phyloP scores from a whole-genome alignment of 2,329 filamentous ascomycete genomes.

The Drechslerella dactyloides region DNA sequence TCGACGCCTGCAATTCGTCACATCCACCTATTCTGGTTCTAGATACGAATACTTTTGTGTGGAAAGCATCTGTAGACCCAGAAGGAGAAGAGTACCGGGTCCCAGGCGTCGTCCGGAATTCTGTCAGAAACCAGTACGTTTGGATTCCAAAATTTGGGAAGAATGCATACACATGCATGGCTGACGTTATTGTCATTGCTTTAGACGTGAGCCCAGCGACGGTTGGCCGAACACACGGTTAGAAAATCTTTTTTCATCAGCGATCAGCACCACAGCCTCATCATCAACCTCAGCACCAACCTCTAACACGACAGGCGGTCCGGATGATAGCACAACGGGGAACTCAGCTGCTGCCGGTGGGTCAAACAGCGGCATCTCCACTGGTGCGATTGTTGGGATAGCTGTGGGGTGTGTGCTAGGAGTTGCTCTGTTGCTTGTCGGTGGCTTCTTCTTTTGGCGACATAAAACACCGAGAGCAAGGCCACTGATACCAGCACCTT shows the following conservation, averaged over 20 bases:
- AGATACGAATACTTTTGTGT: constrained; percentile 27
- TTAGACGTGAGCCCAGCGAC: constrained; percentile 4
- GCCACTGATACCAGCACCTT: background rate
- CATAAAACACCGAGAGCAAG: background rate
- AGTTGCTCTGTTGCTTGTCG: background rate
- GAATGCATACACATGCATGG: background rate
- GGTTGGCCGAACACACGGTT: constrained; percentile 28
- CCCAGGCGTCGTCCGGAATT: constrained; percentile 11
- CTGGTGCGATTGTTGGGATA: constrained; percentile 6
- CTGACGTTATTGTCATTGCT: background rate
- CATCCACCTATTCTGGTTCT: constrained; percentile 24
- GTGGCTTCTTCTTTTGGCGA: background rate
- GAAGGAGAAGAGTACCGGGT: constrained; percentile 20
- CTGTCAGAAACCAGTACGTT: constrained; percentile 11
- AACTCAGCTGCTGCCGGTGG: no score
- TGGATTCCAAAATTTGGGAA: background rate
- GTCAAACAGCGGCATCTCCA: constrained; percentile 6
- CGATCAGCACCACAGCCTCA: background rate
- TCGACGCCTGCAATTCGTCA: constrained; percentile 23
- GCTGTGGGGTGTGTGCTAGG: constrained; percentile 1
- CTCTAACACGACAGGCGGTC: background rate
- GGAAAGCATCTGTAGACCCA: constrained; percentile 20
- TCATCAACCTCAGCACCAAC: background rate
- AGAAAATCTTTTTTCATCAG: constrained; percentile 11
- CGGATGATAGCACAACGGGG: background rate